Evolutionary conservation across 306 rosid species (phyloP), one percentile per base, ranked within the genome.

Genomic region (Datisca glomerata): DNA sequence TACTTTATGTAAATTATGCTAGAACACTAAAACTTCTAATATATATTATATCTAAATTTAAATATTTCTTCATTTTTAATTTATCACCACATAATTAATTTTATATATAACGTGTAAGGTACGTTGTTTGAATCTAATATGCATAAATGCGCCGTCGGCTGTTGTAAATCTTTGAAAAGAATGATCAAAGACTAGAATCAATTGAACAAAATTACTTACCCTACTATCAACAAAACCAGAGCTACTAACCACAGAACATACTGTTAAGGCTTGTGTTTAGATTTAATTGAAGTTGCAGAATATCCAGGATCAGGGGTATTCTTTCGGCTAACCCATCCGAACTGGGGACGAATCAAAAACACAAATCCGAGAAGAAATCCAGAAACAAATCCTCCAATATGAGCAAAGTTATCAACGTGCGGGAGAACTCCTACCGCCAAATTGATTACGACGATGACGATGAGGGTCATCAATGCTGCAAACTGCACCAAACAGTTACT

Each of bases 341-440:
- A 53, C 49, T 53, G 59, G 12, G 59, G 59, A 14, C 41, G 59
- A 17, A 53, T 37, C 49, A 53, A 31, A 20, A 53, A 17, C 29
- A 53, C 41, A 2, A 53, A 53, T 3, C 59, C 59, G 0, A 53
- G 49, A 53, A 53, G 49, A 53, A 41, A 53, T 17, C 59, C 59
- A 1, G 59, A 53, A 24, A 29, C 29, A 21, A 53, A 53, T 10
- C 59, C 59, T 42, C 59, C 59, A 9, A 53, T 53, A 42, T 53
- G 59, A 20, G 59, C 59, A 22, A 41, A 53, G 41, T 53, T 53
- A 53, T 53, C 59, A 3, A 53, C 59, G 4, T 53, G 59, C 4
- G 59, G 59, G 25, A 53, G 59, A 12, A 53, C 32, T 8, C 59
- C 59, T 14, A 53, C 12, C 2, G 49, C 59, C 49, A 53, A 42